These are phyloP conservation scores for Larix sibirica DNA, from an alignment of 83 land plant genomes.

Conservation along the genomic window DNA sequence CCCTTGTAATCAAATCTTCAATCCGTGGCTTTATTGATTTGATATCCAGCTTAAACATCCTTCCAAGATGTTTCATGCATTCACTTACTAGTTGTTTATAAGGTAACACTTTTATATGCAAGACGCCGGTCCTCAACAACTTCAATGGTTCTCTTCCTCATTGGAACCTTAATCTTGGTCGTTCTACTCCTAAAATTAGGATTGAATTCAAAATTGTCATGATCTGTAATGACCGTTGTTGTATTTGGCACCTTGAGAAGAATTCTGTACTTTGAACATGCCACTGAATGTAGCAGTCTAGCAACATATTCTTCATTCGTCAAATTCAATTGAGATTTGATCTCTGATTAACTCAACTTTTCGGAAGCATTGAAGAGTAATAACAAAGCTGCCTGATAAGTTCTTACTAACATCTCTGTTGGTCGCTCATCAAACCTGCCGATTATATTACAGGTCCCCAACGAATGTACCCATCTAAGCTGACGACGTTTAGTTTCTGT, in stretches of 20 bases:
- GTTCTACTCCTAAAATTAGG: conserved; percentile 65
- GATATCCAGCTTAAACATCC: conserved; percentile 86
- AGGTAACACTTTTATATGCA: conserved; percentile 74
- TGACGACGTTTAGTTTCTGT: conserved; percentile 82
- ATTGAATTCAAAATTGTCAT: conserved; percentile 73
- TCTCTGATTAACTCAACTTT: conserved; percentile 76
- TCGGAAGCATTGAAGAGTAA: conserved; percentile 79
- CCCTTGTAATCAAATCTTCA: conserved; percentile 67
- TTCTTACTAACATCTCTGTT: conserved; percentile 81
- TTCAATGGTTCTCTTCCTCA: conserved; percentile 80
- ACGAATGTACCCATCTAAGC: conserved; percentile 88
- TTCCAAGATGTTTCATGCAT: conserved; percentile 86
- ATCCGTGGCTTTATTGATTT: conserved; percentile 70
- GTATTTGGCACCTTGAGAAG: conserved; percentile 61
- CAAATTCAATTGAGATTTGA: conserved; percentile 77
- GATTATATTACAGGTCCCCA: conserved; percentile 80
- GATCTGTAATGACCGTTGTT: conserved; percentile 37
- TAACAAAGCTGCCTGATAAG: conserved; percentile 88
- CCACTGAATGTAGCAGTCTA: conserved; percentile 73
- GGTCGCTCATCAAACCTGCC: conserved; percentile 85
- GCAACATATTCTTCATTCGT: conserved; percentile 65
- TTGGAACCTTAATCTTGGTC: conserved; percentile 61
- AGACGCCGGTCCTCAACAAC: conserved; percentile 81
- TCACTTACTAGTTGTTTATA: conserved; percentile 76
- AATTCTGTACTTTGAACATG: conserved; percentile 80